These are phyloP conservation scores for Venturiaceae sp. DNA, from an alignment of 2,329 filamentous ascomycete genomes.

Conservation along the genomic window DNA sequence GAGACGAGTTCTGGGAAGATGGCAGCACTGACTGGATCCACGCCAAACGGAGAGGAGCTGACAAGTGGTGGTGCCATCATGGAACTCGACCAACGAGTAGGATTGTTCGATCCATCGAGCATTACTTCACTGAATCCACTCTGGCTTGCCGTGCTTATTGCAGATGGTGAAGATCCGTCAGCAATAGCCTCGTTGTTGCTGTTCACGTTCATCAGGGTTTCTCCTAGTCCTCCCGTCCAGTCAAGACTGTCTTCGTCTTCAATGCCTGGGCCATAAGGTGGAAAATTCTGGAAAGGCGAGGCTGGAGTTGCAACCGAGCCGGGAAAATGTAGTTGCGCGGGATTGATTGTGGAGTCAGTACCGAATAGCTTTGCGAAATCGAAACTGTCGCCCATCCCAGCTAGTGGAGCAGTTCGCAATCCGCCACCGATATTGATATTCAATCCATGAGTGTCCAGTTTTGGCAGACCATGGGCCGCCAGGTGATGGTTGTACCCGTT, in stretches of 20 bases:
- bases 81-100: conserved; percentile 33
- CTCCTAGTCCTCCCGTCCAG: conserved; percentile 77
- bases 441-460: conserved; percentile 71
- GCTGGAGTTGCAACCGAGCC: conserved; percentile 55
- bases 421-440: conserved; percentile 57
- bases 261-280: conserved; percentile 52
- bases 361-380: conserved; percentile 66
- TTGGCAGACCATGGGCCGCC: conserved; percentile 60
- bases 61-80: conserved; percentile 46
- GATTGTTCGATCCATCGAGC: conserved; percentile 57
- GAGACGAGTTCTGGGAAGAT: conserved; percentile 69
- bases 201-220: conserved; percentile 49
- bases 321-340: conserved; percentile 72
- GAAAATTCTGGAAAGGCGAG: conserved; percentile 35
- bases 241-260: conserved; percentile 64
- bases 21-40: conserved; percentile 45
- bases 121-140: conserved; percentile 86
- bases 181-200: conserved; percentile 68
- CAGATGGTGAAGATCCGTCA: conserved; percentile 89
- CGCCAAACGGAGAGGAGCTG: conserved; percentile 43
- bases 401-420: conserved; percentile 62
- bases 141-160: conserved; percentile 89
- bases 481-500: conserved; percentile 58
- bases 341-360: conserved; percentile 52
- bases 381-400: conserved; percentile 58